These are phyloP conservation scores for Termitomyces titanicus DNA, from an alignment of 768 basidiomycete species.

Conservation along the genomic window DNA sequence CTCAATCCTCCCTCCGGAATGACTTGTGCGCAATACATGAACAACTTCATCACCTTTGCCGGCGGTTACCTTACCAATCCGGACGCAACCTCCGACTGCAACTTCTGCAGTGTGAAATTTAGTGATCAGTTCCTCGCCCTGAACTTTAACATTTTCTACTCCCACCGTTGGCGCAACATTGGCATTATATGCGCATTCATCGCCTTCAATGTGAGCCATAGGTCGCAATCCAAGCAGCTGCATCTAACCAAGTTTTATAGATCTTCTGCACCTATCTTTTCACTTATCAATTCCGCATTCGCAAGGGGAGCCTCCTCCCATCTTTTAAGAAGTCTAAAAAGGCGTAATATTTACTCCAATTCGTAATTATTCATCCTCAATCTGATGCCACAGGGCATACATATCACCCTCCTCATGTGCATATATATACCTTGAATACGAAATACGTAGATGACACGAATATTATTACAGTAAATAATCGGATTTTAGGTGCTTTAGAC, in stretches of 20 bases:
- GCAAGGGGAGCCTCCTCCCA: slow-evolving; percentile 26
- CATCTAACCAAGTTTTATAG: slow-evolving; percentile 20
- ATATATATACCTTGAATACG: background rate
- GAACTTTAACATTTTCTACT: slow-evolving; percentile 55
- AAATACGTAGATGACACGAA: background rate
- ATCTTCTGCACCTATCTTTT: slow-evolving; percentile 37
- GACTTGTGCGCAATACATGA: slow-evolving; percentile 51
- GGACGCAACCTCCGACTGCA: slow-evolving; percentile 47
- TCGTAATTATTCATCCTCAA: background rate
- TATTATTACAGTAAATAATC: too few species aligned
- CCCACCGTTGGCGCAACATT: slow-evolving; percentile 50
- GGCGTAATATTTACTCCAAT: background rate
- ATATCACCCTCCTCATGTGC: background rate
- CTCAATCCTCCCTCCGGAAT: slow-evolving; percentile 51
- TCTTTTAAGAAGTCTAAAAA: slow-evolving; percentile 21
- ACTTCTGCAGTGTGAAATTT: slow-evolving; percentile 55
- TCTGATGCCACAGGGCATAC: background rate
- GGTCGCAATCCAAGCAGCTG: background rate
- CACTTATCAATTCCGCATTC: slow-evolving; percentile 52
- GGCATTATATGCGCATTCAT: slow-evolving; percentile 48
- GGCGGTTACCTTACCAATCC: slow-evolving; percentile 60
- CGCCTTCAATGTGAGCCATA: slow-evolving; percentile 43
- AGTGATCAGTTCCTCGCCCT: slow-evolving; percentile 55
- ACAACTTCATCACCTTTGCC: slow-evolving; percentile 39
- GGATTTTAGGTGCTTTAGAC: background rate